Percentiles rank a stretch among this genome's conserved stretches.
phyloP scores from a whole-genome alignment of 768 basidiomycete genomes.

The Grammothele lineata region DNA sequence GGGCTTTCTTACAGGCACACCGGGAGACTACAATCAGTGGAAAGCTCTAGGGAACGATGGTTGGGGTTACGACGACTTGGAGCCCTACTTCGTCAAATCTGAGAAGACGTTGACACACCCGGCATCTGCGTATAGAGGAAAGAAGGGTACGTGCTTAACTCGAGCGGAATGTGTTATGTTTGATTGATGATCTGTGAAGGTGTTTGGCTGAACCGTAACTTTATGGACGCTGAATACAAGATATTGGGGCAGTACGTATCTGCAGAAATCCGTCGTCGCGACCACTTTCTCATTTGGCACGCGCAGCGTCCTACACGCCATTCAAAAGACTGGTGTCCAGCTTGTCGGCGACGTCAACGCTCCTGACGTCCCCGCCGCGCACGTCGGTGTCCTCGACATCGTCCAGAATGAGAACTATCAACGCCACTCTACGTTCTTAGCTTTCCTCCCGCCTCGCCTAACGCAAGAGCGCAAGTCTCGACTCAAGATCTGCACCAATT shows the following conservation, averaged over 20 bases:
- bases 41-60: constrained; percentile 25
- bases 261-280: background rate
- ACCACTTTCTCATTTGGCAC: background rate
- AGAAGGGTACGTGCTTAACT: background rate
- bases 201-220: constrained; percentile 11
- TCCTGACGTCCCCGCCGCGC: constrained; percentile 12
- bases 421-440: constrained; percentile 17
- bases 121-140: background rate
- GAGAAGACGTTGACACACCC: constrained; percentile 15
- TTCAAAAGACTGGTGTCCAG: constrained; percentile 13
- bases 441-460: constrained; percentile 14
- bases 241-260: constrained; percentile 2
- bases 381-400: constrained; percentile 13
- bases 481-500: background rate
- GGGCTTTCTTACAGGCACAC: constrained; percentile 2
- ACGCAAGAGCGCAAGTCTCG: constrained; percentile 1
- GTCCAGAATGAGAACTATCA: constrained; percentile 13
- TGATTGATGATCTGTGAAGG: background rate
- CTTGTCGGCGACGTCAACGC: constrained; percentile 15
- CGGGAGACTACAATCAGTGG: constrained; percentile 31
- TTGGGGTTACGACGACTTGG: constrained; percentile 32
- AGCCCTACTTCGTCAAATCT: constrained; percentile 33
- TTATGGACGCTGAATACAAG: constrained; percentile 1
- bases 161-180: background rate
- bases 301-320: constrained; percentile 10